Evolutionary conservation across 306 rosid genomes (phyloP).

Genomic region (Astragalus glycyphyllos): DNA sequence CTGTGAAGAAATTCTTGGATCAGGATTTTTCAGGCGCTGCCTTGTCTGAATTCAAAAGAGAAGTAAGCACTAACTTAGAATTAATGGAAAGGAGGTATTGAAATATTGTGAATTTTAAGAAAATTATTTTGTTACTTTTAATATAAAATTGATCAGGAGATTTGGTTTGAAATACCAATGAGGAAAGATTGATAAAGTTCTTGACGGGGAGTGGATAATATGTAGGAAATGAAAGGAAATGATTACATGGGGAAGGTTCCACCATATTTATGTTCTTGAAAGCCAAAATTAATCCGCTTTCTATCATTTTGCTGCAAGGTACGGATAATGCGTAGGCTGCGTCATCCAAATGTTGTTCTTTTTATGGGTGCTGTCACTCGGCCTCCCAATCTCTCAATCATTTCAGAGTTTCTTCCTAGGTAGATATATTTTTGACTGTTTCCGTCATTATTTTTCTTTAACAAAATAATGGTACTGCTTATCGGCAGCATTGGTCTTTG

Average conservation of each 20-base stretch:
- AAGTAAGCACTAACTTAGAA: conserved; percentile 67
- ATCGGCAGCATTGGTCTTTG: conserved; percentile 30
- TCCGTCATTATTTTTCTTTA: conserved; percentile 8
- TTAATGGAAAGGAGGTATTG: conserved; percentile 26
- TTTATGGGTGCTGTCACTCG: conserved; percentile 99
- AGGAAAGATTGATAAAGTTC: conserved; percentile 22
- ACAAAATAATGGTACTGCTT: conserved; percentile 1
- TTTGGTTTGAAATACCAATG: conserved; percentile 14
- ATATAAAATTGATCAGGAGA: conserved; percentile 24
- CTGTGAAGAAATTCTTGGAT: conserved; percentile 97
- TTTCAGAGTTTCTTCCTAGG: conserved; percentile 98
- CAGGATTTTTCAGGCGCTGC: conserved; percentile 99
- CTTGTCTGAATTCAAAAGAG: conserved; percentile 98
- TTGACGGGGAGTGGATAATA: neutral
- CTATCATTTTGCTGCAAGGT: conserved; percentile 63
- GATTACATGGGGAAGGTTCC: conserved; percentile 32
- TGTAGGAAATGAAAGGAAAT: conserved; percentile 7
- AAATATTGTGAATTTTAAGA: neutral
- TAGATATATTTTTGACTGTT: conserved; percentile 43
- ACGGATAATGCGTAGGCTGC: conserved; percentile 94
- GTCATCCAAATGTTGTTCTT: conserved; percentile 97
- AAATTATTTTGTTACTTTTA: conserved; percentile 23
- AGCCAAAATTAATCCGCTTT: conserved; percentile 31
- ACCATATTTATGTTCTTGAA: conserved; percentile 22
- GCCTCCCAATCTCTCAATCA: conserved; percentile 94